phyloP scores from a whole-genome alignment of 208 protist genomes.

The Leishmania martiniquensis region DNA sequence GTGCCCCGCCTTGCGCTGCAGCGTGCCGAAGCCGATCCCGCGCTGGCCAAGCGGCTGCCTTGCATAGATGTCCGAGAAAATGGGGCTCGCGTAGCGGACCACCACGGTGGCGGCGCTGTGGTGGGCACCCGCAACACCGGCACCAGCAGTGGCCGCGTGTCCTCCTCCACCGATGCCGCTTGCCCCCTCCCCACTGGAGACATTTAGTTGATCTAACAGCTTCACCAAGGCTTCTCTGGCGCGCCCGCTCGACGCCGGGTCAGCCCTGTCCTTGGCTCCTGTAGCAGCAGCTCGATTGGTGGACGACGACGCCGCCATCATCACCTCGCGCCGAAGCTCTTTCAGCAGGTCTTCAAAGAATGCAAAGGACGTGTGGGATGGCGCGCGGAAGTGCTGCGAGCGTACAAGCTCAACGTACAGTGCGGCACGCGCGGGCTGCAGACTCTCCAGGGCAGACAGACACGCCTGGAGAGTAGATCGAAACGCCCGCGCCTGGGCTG shows the following conservation, averaged over 20 bases:
- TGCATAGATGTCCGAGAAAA: conserved; percentile 40
- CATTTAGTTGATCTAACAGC: conserved; percentile 53
- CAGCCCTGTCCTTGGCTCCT: neutral
- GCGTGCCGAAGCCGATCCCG: conserved; percentile 57
- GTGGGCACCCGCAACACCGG: neutral
- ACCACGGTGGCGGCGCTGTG: conserved; percentile 24
- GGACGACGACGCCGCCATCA: conserved; percentile 4
- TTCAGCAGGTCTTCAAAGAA: conserved; percentile 55
- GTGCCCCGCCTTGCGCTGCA: conserved; percentile 36
- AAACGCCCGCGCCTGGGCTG: conserved; percentile 46
- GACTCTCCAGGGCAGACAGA: conserved; percentile 57
- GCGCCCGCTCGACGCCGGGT: conserved; percentile 16
- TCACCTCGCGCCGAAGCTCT: conserved; percentile 42
- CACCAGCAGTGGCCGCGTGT: neutral
- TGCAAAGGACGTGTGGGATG: conserved; percentile 40
- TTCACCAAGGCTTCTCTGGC: conserved; percentile 43
- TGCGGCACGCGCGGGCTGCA: conserved; percentile 44
- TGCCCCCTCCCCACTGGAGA: conserved; percentile 10
- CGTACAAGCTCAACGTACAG: conserved; percentile 60
- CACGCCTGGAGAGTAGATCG: conserved; percentile 58
- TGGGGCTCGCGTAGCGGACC: conserved; percentile 33
- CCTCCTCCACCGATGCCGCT: neutral
- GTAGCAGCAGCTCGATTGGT: neutral
- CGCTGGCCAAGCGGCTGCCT: conserved; percentile 57
- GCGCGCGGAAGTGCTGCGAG: conserved; percentile 40